Evolutionary conservation across 2,329 filamentous ascomycete species (phyloP), one percentile per base, ranked within the genome.

Genomic region (Penicillium palitans): DNA sequence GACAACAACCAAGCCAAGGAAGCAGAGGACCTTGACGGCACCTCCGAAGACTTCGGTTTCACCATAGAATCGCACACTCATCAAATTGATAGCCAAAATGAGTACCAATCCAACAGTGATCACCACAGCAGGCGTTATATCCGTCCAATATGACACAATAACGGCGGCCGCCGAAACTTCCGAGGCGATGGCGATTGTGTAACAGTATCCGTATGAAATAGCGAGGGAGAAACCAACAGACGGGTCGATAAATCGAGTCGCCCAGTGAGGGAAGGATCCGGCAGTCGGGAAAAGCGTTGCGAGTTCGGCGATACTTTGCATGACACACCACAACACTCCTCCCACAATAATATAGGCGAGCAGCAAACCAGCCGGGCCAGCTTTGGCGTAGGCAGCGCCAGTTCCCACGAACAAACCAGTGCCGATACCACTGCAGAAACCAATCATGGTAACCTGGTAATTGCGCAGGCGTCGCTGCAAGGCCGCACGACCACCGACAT

Each of bases 211-310:
- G 89, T 96, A 50, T 87, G 71, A 72, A 21, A 73, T 71, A 13
- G 72, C 91, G 88, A 96, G 93, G 40, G 91, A 90, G 72, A 96
- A 96, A 0, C 91, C 91, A 88, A 91, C 96, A 0, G 92, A 90
- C 0, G 92, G 93, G 70, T 96, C 91, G 33, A 97, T 78, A 70
- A 97, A 96, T 13, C 93, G 85, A 10, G 91, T 96, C 19, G 92
- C 93, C 79, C 92, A 96, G 10, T 91, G 88, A 1, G 91, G 91
- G 72, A 96, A 97, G 2, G 91, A 95, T 51, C 93, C 93, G 12
- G 92, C 90, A 19, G 96, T 89, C 3, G 93, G 93, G 64, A 93
- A 95, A n/a, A 92, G 79, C 24, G 96, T 92, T 21, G 92, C 90
- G 72, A 97, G 83, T 76, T 97, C 93, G 57, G 92, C 93, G 21